phyloP scores from a whole-genome alignment of 345 rosid species.

The Gynandropsis gynandra region DNA sequence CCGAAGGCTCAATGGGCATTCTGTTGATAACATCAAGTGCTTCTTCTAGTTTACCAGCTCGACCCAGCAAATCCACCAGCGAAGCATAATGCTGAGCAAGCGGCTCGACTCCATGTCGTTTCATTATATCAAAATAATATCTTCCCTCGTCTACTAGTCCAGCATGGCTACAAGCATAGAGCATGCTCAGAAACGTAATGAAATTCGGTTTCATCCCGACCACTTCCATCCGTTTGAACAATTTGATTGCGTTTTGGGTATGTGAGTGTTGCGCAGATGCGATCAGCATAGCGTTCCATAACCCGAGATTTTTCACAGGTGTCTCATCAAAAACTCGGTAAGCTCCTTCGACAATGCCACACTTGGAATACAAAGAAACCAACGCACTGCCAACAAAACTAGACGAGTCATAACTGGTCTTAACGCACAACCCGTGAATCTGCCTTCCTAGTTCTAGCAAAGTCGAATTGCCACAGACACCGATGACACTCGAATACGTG shows the following conservation, averaged over 20 bases:
- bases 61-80: conserved; percentile 73
- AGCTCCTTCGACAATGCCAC: conserved; percentile 69
- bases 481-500: conserved; percentile 65
- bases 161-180: conserved; percentile 87
- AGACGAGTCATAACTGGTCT: conserved; percentile 57
- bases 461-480: conserved; percentile 69
- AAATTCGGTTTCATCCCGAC: conserved; percentile 64
- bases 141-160: conserved; percentile 66
- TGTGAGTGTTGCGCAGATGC: conserved; percentile 79
- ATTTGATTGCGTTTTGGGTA: conserved; percentile 34
- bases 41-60: conserved; percentile 72
- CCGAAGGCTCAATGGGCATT: conserved; percentile 70
- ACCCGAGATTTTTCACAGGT: conserved; percentile 53
- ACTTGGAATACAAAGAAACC: conserved; percentile 70
- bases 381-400: conserved; percentile 74
- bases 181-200: conserved; percentile 62
- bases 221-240: conserved; percentile 53
- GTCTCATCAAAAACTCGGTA: conserved; percentile 48
- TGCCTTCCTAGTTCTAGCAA: conserved; percentile 77
- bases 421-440: conserved; percentile 71
- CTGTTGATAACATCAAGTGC: conserved; percentile 45
- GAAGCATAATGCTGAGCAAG: conserved; percentile 75
- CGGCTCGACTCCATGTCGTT: conserved; percentile 54
- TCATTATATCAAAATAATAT: conserved; percentile 63
- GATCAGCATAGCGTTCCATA: conserved; percentile 86